Conservation (phyloP, 805 yeast species). For the Kuraishia cidri region DNA sequence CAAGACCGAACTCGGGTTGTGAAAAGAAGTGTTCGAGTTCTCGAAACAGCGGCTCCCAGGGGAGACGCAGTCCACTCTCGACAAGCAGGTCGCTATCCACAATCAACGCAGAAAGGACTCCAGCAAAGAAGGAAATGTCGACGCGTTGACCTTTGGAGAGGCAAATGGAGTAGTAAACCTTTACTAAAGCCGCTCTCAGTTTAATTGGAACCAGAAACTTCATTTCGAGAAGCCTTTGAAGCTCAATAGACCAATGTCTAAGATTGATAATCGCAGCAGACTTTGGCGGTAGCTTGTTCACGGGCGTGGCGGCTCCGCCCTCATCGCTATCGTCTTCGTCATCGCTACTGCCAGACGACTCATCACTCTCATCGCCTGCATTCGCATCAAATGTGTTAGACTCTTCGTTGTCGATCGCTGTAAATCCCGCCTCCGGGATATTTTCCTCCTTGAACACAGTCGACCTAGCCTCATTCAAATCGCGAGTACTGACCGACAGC, state of each 20-base stretch:
- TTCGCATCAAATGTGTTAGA: constrained; percentile 28
- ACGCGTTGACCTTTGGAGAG: constrained; percentile 65
- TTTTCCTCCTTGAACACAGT: constrained; percentile 16
- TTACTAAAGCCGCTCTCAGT: constrained; percentile 50
- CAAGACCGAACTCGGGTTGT: constrained; percentile 38
- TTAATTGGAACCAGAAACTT: constrained; percentile 71
- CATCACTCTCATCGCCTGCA: constrained; percentile 23
- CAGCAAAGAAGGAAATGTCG: constrained; percentile 50
- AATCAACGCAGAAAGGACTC: constrained; percentile 51
- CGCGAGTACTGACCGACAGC: constrained; percentile 58
- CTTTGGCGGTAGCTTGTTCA: constrained; percentile 53
- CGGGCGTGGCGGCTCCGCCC: constrained; percentile 32
- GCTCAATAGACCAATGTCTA: constrained; percentile 81
- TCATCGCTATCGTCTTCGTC: constrained; percentile 31
- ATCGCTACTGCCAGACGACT: constrained; percentile 24
- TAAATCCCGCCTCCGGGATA: constrained; percentile 33
- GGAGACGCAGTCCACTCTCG: constrained; percentile 31
- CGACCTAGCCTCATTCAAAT: constrained; percentile 30
- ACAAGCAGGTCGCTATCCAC: constrained; percentile 32
- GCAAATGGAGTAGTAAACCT: constrained; percentile 63
- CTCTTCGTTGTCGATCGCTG: constrained; percentile 31
- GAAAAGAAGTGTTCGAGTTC: constrained; percentile 28
- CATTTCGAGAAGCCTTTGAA: constrained; percentile 68
- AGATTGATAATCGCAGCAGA: constrained; percentile 71
- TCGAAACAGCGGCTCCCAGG: constrained; percentile 38